These are phyloP conservation scores for Spongospora subterranea DNA, from an alignment of 208 protist genomes.

Conservation along the genomic window DNA sequence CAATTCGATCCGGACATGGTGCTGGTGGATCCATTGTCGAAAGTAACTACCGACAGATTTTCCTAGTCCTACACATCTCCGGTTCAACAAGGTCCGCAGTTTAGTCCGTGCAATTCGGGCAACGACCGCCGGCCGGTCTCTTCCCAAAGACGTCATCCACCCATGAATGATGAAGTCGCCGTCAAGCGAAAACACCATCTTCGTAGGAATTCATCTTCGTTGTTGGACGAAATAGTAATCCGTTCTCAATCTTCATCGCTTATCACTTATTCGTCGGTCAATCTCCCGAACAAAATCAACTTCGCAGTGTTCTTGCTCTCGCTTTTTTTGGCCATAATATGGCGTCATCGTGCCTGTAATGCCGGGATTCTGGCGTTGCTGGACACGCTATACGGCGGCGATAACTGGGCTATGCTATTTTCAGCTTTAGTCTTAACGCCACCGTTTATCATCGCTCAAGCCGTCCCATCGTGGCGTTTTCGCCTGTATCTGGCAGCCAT, in stretches of 20 bases:
- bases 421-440: not conserved
- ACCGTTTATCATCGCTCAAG: not conserved
- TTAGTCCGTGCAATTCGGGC: too few relatives aligned
- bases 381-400: not conserved
- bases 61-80: too few relatives aligned
- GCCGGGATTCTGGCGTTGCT: not conserved
- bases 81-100: too few relatives aligned
- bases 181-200: too few relatives aligned
- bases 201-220: too few relatives aligned
- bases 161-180: too few relatives aligned
- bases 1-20: conserved; percentile 74
- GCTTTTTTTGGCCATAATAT: not conserved
- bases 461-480: not conserved
- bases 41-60: too few relatives aligned
- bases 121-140: too few relatives aligned
- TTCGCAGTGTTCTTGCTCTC: not conserved
- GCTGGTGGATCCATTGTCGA: conserved; percentile 42
- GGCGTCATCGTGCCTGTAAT: not conserved
- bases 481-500: not conserved
- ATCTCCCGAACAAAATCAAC: not conserved
- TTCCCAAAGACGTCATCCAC: too few relatives aligned
- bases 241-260: too few relatives aligned
- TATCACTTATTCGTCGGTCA: not conserved
- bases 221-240: too few relatives aligned
- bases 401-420: not conserved